Base-by-base conservation (phyloP, 768 basidiomycete species). In the Tricholoma hemisulphureum region DNA sequence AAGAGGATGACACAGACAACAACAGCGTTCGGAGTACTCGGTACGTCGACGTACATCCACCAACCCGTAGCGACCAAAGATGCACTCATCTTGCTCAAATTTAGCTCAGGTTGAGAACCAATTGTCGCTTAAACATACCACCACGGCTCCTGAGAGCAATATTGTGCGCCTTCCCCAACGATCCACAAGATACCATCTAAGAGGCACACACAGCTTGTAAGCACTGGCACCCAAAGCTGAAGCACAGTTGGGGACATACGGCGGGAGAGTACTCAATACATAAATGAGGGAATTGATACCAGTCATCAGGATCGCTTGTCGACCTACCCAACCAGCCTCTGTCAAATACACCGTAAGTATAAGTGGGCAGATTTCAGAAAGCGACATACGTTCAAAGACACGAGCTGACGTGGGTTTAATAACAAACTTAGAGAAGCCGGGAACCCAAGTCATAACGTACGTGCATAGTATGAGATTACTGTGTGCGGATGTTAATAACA, bases 381-480 rank as follows among this genome's bases (percentile, higher is more conserved):
- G 46, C 16, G 10, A 20, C 16, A 65, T 73, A 91, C 93, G 88
- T 81, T 97, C 93, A 65, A 98, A 98, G 6, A 98, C 94, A 35
- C 91, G 82, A 21, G 92, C 89, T 93, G 58, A 50, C 29, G n/a
- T 56, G 20, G 49, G 46, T 43, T 50, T 18, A 8, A 43, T 48
- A 35, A 51, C 53, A n/a, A 49, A 54, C 3, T 37, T 6, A 41
- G 31, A 37, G 24, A 52, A 3, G 20, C 11, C 48, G 34, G 49
- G 14, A 31, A 32, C 18, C 7, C 51, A 26, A 29, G 43, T 32
- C 16, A 35, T 21, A 41, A 69, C 92, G 76, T 73, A 94, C 93
- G 93, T 49, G 92, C 92, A 74, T 93, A 95, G 71, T 95, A 96
- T 1, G 93, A 94, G 14, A 97, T 95, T 39, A 95, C 94, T 94